A percentile compares a stretch with the other conserved stretches of the same genome.
These are phyloP conservation scores for Garcia nutans DNA, from an alignment of 345 rosid genomes.

Conservation along the genomic window DNA sequence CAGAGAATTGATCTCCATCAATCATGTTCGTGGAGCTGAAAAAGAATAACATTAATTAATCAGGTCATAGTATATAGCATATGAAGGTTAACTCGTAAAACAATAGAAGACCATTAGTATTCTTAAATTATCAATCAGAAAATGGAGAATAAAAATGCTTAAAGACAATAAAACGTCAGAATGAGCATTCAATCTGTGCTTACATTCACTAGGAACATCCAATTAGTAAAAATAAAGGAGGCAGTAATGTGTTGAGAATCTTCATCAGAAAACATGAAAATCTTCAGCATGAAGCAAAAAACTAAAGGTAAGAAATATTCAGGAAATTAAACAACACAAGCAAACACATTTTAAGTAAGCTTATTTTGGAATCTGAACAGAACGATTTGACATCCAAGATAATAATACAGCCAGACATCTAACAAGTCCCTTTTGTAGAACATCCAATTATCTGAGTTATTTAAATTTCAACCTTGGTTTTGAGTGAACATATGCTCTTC, in stretches of 20 bases:
- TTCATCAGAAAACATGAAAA: neutral
- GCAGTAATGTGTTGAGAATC: neutral
- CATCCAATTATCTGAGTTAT: neutral
- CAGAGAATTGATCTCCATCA: slow-evolving; percentile 55
- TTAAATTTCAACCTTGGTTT: neutral
- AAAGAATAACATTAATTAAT: slow-evolving; percentile 14
- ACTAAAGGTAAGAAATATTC: neutral
- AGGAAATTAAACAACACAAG: neutral
- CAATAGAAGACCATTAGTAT: neutral
- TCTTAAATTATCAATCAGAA: neutral
- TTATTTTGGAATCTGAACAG: neutral
- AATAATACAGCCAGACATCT: neutral
- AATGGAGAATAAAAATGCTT: neutral
- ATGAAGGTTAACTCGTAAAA: neutral
- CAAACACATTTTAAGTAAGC: neutral
- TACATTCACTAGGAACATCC: neutral
- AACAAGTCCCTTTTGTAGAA: neutral
- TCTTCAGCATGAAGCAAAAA: neutral
- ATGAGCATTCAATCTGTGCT: neutral
- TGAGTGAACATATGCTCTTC: neutral
- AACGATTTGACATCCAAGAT: neutral
- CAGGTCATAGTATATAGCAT: slow-evolving; percentile 15
- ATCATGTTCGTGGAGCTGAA: slow-evolving; percentile 49
- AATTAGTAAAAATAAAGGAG: neutral
- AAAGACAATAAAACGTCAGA: neutral